Evolutionary conservation across 2,329 filamentous ascomycete species (phyloP), one percentile per base, ranked within the genome.

Genomic region (Aureobasidium lini): DNA sequence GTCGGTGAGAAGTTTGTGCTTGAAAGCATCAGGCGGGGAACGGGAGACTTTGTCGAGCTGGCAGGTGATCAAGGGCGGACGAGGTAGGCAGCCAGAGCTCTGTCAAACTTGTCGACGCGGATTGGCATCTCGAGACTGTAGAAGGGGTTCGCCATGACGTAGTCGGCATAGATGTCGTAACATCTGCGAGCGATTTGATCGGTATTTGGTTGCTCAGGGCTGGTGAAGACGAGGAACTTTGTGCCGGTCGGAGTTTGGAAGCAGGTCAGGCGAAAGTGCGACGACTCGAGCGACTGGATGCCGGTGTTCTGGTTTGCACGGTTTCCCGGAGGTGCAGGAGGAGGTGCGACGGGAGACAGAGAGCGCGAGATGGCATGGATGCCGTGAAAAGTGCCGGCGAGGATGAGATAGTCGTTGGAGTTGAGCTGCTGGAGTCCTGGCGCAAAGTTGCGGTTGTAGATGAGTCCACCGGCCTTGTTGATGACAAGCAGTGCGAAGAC

Each of bases 141-240:
- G 71, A 99, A 99, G 1, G 94, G 94, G 73, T 99, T 99, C 81
- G 97, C 99, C 90, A 96, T 97, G 66, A 99, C 94, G 72, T 90
- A 97, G 74, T 99, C 94, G 53, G 90, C 84, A 77, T 97, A 99
- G 56, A 97, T 77, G 72, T 97, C 94, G 73, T 99, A 97, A 67
- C 96, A 87, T 72, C 85, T 88, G 70, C 85, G 82, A 66, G 96
- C 86, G 46, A 93, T 87, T 11, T 84, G 81, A 67, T 97, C 94
- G 40, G 95, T 86, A 69, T 95, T 95, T 50, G 86, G 84, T 77
- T 95, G 92, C 64, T 90, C 84, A 15, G 86, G 86, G 74, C 97
- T 94, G 59, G 94, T 96, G 72, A 99, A 96, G 58, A 99, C 80
- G 40, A 99, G 76, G 72, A 99, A 99, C 74, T 99, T 99, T 61